phyloP scores from a whole-genome alignment of 441 rosid genomes.

The Macaranga tanarius region DNA sequence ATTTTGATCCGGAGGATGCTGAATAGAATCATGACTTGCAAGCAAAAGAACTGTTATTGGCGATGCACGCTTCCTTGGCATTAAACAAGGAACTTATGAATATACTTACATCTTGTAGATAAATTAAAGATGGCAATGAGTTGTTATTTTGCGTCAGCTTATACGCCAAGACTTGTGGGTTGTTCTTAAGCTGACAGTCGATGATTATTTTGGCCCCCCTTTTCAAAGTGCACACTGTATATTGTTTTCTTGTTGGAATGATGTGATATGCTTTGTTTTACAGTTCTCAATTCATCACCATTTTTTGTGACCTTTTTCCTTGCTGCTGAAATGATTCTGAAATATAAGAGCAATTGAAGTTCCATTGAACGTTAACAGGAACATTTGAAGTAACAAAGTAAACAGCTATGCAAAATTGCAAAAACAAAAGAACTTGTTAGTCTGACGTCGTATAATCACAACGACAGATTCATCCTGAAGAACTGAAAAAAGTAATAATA shows the following conservation, averaged over 20 bases:
- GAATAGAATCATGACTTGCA: conserved; percentile 21
- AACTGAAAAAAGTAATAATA: no score
- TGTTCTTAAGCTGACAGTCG: neutral
- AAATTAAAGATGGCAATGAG: neutral
- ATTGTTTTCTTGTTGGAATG: neutral
- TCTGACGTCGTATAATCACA: no score
- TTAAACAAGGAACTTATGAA: neutral
- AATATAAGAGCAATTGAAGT: no score
- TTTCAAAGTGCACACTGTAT: neutral
- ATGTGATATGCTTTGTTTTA: neutral
- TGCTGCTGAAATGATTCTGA: no score
- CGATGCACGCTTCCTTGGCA: neutral
- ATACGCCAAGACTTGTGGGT: neutral
- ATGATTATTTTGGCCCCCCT: neutral
- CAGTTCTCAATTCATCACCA: neutral
- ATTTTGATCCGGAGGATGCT: conserved; percentile 60
- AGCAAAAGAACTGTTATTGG: neutral
- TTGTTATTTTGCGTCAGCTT: neutral
- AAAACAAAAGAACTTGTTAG: no score
- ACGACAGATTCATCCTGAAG: no score
- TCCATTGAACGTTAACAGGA: no score
- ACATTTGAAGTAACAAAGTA: no score
- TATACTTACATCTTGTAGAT: neutral
- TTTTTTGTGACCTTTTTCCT: no score
- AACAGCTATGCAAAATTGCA: no score